Percentiles rank a stretch among this genome's conserved stretches.
These are phyloP conservation scores for Endocladia muricata DNA, from an alignment of 31 red algal species.

Conservation along the genomic window DNA sequence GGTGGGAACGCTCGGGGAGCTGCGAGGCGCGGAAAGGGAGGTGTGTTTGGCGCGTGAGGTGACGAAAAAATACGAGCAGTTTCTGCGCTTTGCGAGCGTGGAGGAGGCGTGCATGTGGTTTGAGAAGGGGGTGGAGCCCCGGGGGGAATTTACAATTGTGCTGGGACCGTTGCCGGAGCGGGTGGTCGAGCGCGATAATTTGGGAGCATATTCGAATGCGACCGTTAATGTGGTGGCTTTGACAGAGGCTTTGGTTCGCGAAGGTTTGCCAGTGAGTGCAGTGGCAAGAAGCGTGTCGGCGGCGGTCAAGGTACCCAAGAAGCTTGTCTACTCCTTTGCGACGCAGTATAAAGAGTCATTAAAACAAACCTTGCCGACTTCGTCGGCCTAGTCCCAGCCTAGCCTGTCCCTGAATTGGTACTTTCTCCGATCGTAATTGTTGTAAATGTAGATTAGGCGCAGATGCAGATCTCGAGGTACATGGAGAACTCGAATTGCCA, in stretches of 20 bases:
- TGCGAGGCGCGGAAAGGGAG: conserved; percentile 18
- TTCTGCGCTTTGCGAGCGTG: conserved; percentile 44
- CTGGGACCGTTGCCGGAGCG: conserved; percentile 30
- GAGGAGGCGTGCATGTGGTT: conserved; percentile 33
- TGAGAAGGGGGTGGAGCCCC: neutral
- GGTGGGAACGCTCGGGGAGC: conserved; percentile 48
- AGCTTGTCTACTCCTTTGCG: conserved; percentile 46
- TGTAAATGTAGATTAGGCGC: no score
- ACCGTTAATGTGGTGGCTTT: conserved; percentile 24
- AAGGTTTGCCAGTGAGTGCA: conserved; percentile 37
- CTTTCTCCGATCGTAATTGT: no score
- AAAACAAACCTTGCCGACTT: no score
- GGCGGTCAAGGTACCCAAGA: conserved; percentile 41
- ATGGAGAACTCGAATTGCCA: no score
- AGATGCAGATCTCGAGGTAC: no score
- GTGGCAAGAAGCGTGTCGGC: conserved; percentile 35
- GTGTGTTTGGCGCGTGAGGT: conserved; percentile 82
- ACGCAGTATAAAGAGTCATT: conserved; percentile 26
- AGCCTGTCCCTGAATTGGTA: no score
- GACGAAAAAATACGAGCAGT: conserved; percentile 93
- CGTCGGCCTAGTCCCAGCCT: no score
- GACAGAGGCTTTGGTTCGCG: conserved; percentile 27
- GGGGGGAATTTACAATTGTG: conserved; percentile 74
- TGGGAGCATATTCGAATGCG: conserved; percentile 21
- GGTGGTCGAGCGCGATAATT: neutral